A percentile compares a stretch with the other conserved stretches of the same genome.
Evolutionary conservation across 768 basidiomycete genomes (phyloP).

Genomic region (Lactarius sanguifluus): DNA sequence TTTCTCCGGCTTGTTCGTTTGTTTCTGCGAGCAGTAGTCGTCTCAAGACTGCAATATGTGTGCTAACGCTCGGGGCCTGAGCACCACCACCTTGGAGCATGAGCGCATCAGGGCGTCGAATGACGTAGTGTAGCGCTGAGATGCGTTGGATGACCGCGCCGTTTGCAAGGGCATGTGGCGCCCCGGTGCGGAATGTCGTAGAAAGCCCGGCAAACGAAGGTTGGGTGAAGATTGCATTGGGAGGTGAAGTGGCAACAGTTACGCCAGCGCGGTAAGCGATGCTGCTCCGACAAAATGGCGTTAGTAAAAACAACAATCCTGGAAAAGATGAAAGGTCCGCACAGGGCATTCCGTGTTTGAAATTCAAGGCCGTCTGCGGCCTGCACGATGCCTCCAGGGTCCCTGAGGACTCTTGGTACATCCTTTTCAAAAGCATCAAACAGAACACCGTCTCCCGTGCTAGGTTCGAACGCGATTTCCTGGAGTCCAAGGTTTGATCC

Average conservation of each 20-base stretch:
- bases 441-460: conserved; percentile 62
- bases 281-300: conserved; percentile 31
- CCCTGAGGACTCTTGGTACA: conserved; percentile 45
- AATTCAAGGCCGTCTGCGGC: conserved; percentile 68
- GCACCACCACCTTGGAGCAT: not conserved
- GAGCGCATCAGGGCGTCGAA: conserved; percentile 46
- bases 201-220: conserved; percentile 26
- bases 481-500: conserved; percentile 62
- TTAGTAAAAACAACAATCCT: not conserved
- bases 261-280: conserved; percentile 51
- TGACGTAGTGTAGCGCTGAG: conserved; percentile 48
- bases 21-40: conserved; percentile 51
- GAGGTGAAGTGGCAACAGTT: conserved; percentile 41
- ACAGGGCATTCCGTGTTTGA: conserved; percentile 38
- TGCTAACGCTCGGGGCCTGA: conserved; percentile 59
- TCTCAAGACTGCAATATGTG: conserved; percentile 75
- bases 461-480: conserved; percentile 58
- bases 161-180: conserved; percentile 41
- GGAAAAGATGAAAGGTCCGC: conserved; percentile 14
- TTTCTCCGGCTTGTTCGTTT: conserved; percentile 36
- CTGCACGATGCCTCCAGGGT: conserved; percentile 47
- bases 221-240: conserved; percentile 28
- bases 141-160: conserved; percentile 46
- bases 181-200: conserved; percentile 39
- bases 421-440: conserved; percentile 45